Conservation (phyloP, 257 asterid species). For the Solanum appendiculatum region DNA sequence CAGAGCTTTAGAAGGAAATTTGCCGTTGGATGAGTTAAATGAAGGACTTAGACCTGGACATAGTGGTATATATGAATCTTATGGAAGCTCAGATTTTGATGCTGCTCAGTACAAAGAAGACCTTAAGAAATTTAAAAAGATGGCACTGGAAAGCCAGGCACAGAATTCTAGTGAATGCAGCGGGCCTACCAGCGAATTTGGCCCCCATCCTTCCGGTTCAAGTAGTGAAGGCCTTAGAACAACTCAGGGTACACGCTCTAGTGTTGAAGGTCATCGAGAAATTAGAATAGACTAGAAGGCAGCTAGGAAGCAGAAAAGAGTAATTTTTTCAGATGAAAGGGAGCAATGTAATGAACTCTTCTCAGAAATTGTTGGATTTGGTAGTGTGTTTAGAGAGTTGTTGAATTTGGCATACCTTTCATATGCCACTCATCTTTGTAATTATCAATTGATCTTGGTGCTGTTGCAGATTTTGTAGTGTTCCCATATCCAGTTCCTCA, state of each 20-base stretch:
- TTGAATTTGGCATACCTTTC: neutral
- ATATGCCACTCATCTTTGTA: neutral
- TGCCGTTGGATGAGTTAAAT: conserved; percentile 41
- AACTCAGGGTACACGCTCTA: conserved; percentile 10
- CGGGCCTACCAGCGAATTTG: conserved; percentile 63
- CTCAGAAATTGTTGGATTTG: neutral
- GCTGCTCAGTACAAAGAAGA: conserved; percentile 70
- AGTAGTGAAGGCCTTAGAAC: conserved; percentile 46
- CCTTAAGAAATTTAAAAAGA: conserved; percentile 53
- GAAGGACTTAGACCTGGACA: conserved; percentile 40
- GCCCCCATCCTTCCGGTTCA: conserved; percentile 51
- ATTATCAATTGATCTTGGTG: neutral
- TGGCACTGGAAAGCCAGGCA: conserved; percentile 60
- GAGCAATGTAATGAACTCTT: neutral
- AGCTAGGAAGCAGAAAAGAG: neutral
- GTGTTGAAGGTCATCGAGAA: neutral
- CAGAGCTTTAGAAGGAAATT: conserved; percentile 60
- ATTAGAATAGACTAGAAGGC: neutral
- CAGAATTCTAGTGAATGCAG: conserved; percentile 51
- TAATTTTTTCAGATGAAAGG: neutral
- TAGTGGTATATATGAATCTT: conserved; percentile 23
- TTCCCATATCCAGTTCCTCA: neutral
- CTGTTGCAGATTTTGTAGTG: neutral
- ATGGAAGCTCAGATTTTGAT: conserved; percentile 54
- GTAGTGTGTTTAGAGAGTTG: neutral